Conservation (phyloP, 345 rosid genomes). For the Syzygium jambos region DNA sequence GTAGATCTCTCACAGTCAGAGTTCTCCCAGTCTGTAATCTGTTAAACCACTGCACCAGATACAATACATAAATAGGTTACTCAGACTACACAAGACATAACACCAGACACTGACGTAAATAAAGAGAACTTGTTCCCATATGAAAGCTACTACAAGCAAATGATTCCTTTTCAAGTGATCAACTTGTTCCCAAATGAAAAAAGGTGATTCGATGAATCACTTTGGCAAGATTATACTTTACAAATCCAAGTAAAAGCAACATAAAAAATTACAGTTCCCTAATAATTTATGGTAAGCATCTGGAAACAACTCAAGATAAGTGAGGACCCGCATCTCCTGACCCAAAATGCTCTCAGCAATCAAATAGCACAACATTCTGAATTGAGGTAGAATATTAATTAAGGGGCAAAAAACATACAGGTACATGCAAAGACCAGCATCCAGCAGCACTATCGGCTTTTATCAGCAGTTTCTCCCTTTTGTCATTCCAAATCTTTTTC, state of each 20-base stretch:
- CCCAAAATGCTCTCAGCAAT: neutral
- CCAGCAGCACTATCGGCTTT: neutral
- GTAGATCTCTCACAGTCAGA: slow-evolving; percentile 89
- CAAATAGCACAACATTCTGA: neutral
- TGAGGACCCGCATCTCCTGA: neutral
- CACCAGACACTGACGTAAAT: neutral
- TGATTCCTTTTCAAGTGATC: neutral
- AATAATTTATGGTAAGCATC: neutral
- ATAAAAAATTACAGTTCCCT: neutral
- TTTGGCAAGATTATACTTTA: neutral
- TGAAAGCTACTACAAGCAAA: neutral
- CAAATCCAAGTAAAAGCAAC: neutral
- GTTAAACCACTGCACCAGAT: slow-evolving; percentile 68
- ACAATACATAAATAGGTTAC: neutral
- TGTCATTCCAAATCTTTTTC: neutral
- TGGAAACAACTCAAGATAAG: neutral
- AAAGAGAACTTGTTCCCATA: neutral
- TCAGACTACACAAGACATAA: neutral
- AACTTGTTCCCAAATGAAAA: neutral
- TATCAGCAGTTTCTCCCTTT: neutral
- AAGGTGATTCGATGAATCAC: neutral
- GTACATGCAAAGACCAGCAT: neutral
- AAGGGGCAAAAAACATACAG: neutral
- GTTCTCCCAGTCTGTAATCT: slow-evolving; percentile 59
- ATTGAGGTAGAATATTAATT: neutral